Evolutionary conservation across 192 early-diverging fungal species (phyloP).

Genomic region (Coemansia umbellata): DNA sequence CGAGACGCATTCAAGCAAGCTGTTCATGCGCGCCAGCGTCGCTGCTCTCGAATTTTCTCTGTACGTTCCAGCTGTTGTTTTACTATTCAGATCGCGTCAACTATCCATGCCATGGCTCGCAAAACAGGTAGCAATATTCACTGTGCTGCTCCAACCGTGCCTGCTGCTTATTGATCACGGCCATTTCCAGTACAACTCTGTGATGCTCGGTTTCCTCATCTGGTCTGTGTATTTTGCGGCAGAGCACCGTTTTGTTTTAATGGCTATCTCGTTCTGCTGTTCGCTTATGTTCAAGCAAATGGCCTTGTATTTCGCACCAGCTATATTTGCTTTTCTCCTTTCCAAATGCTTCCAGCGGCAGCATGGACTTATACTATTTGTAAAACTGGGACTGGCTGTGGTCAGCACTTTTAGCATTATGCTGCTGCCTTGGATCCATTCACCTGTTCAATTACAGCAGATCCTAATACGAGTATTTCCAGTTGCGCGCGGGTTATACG

Average conservation of each 20-base stretch:
- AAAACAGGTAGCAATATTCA: slow-evolving; percentile 47
- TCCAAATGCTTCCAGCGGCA: slow-evolving; percentile 59
- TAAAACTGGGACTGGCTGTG: slow-evolving; percentile 72
- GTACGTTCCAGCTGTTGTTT: slow-evolving; percentile 72
- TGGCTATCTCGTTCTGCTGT: slow-evolving; percentile 77
- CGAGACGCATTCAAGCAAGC: slow-evolving; percentile 67
- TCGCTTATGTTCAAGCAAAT: slow-evolving; percentile 94
- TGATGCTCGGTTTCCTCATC: slow-evolving; percentile 92
- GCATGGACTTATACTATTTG: slow-evolving; percentile 41
- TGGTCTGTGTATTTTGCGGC: slow-evolving; percentile 70
- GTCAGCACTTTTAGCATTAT: slow-evolving; percentile 62
- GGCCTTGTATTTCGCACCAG: slow-evolving; percentile 90
- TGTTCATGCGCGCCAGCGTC: slow-evolving; percentile 90
- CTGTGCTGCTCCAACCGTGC: slow-evolving; percentile 78
- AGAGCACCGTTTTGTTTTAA: slow-evolving; percentile 59
- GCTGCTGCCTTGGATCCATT: slow-evolving; percentile 67
- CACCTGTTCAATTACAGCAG: slow-evolving; percentile 63
- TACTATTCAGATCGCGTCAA: slow-evolving; percentile 52
- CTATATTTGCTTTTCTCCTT: slow-evolving; percentile 86
- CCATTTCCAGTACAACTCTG: slow-evolving; percentile 96
- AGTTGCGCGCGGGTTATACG: slow-evolving; percentile 87
- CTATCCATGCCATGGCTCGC: slow-evolving; percentile 15
- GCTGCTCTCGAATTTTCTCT: slow-evolving; percentile 68
- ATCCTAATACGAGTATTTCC: slow-evolving; percentile 87
- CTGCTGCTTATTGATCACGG: slow-evolving; percentile 94